Conservation (phyloP, 345 rosid species). For the Chamaenerion angustifolium region DNA sequence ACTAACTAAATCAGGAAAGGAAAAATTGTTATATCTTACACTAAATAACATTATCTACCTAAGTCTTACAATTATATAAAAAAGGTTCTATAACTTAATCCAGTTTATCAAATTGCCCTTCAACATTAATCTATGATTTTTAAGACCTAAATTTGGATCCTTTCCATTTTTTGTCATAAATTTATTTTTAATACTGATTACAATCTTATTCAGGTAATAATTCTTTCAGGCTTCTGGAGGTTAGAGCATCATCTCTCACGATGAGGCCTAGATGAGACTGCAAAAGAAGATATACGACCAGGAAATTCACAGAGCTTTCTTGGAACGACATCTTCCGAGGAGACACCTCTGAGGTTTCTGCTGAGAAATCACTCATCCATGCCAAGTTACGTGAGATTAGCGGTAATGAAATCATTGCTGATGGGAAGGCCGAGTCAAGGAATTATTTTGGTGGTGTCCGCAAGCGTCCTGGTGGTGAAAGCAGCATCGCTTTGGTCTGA, state of each 20-base stretch:
- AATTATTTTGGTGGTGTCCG: constrained; percentile 93
- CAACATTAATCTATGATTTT: no score
- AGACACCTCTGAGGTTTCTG: constrained; percentile 34
- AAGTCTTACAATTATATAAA: no score
- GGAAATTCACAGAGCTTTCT: constrained; percentile 68
- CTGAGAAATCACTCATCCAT: constrained; percentile 47
- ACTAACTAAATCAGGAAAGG: no score
- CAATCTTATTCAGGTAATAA: no score
- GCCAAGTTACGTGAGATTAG: constrained; percentile 82
- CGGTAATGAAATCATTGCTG: constrained; percentile 72
- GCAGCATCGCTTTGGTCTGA: constrained; percentile 86
- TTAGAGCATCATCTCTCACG: constrained; percentile 15
- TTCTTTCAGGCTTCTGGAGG: constrained; percentile 43
- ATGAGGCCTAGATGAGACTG: constrained; percentile 44
- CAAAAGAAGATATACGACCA: constrained; percentile 72
- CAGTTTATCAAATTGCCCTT: no score
- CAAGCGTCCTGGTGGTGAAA: constrained; percentile 95
- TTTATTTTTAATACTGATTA: no score
- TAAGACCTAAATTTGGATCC: no score
- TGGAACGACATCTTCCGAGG: constrained; percentile 84
- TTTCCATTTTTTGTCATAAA: no score
- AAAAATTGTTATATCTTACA: no score
- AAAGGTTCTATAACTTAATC: no score
- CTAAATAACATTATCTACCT: no score
- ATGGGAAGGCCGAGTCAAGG: constrained; percentile 73